Evolutionary conservation across 2,329 filamentous ascomycete species (phyloP).

Genomic region (Stachybotrys echinatus): DNA sequence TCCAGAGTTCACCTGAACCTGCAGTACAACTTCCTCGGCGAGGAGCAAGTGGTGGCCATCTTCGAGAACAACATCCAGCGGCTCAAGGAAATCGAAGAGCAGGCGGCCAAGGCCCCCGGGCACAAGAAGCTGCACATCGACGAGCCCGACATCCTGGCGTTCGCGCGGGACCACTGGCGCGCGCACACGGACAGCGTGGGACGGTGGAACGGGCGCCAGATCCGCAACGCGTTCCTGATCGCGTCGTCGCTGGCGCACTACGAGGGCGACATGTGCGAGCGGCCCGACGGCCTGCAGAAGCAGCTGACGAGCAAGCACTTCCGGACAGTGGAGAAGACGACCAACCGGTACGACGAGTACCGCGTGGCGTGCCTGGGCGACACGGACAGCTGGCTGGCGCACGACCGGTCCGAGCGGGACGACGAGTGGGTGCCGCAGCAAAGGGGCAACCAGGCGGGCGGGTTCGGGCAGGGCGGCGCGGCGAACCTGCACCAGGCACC

Average conservation of each 20-base stretch:
- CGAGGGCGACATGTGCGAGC: not conserved
- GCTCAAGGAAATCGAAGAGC: not conserved
- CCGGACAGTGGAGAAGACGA: not conserved
- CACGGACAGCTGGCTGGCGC: not conserved
- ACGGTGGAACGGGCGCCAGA: not conserved
- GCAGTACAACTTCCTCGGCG: not conserved
- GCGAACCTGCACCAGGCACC: no score
- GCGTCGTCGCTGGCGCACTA: not conserved
- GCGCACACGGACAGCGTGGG: not conserved
- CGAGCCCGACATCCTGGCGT: not conserved
- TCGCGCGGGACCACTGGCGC: not conserved
- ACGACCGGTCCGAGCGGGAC: not conserved
- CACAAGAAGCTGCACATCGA: not conserved
- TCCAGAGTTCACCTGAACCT: slow-evolving; percentile 26
- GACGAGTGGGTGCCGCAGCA: no score
- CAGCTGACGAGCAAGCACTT: not conserved
- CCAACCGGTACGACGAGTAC: not conserved
- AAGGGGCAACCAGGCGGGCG: not conserved
- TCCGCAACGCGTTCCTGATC: not conserved
- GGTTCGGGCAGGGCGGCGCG: no score
- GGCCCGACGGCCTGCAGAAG: not conserved
- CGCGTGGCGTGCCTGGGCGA: not conserved
- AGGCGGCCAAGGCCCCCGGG: not conserved
- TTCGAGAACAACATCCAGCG: not conserved
- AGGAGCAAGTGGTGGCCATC: not conserved